phyloP scores from a whole-genome alignment of 192 early-diverging fungal species.

The Podila epicladia region DNA sequence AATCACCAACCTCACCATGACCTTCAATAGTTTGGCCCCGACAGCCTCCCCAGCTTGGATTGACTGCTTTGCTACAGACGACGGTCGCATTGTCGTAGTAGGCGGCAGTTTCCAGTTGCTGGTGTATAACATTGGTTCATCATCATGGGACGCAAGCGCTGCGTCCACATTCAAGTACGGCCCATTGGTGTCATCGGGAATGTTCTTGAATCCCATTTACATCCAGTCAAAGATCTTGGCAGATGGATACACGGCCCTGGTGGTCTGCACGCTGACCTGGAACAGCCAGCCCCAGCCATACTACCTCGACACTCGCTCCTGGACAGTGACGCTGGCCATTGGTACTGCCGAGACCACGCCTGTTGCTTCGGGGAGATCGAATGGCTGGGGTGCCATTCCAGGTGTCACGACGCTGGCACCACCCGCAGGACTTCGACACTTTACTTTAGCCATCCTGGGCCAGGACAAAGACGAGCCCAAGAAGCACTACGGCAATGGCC shows the following conservation, averaged over 20 bases:
- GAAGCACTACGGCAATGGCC: slow-evolving; percentile 23
- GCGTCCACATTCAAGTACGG: slow-evolving; percentile 16
- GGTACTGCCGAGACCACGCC: slow-evolving; percentile 36
- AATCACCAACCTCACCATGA: slow-evolving; percentile 42
- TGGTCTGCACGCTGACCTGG: slow-evolving; percentile 47
- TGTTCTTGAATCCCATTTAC: slow-evolving; percentile 42
- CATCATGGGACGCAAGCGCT: slow-evolving; percentile 11
- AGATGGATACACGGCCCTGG: slow-evolving; percentile 34
- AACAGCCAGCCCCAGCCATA: slow-evolving; percentile 48
- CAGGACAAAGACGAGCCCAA: slow-evolving; percentile 17
- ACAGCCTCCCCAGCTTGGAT: slow-evolving; percentile 29
- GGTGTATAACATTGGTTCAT: slow-evolving; percentile 16
- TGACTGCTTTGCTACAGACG: slow-evolving; percentile 47
- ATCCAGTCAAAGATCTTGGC: slow-evolving; percentile 38
- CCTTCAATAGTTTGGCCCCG: neutral
- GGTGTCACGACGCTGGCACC: slow-evolving; percentile 18
- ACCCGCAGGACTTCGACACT: slow-evolving; percentile 42
- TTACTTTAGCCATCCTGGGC: slow-evolving; percentile 26
- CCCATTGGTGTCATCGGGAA: slow-evolving; percentile 8
- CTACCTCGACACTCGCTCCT: slow-evolving; percentile 35
- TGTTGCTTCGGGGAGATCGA: slow-evolving; percentile 5
- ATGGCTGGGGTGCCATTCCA: slow-evolving; percentile 36
- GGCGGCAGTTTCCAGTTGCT: slow-evolving; percentile 31
- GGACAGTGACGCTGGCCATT: slow-evolving; percentile 36
- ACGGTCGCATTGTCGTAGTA: slow-evolving; percentile 39